Conservation (phyloP, 1,284 basidiomycete genomes). For the Cutaneotrichosporon sp. region DNA sequence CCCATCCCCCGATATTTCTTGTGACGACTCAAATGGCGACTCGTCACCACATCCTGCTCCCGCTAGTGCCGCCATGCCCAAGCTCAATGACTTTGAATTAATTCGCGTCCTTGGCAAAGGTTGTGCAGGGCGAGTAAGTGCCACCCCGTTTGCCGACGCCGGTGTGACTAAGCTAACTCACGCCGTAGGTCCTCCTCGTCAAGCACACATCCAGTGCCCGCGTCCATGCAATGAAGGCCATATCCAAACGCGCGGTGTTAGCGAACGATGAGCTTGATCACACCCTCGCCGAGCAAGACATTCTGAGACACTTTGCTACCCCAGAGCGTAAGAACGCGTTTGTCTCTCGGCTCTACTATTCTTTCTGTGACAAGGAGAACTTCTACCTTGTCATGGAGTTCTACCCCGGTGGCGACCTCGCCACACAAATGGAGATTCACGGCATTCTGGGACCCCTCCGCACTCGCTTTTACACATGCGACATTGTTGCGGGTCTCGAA, state of each 20-base stretch:
- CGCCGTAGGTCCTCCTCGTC: constrained; percentile 75
- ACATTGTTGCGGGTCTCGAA: constrained; percentile 91
- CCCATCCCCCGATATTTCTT: constrained; percentile 9
- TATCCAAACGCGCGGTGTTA: constrained; percentile 91
- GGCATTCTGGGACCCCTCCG: constrained; percentile 85
- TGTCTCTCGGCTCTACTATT: constrained; percentile 89
- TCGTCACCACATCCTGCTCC: neutral
- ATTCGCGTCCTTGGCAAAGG: constrained; percentile 93
- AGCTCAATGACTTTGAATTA: constrained; percentile 89
- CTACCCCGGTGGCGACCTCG: constrained; percentile 92
- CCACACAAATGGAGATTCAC: constrained; percentile 92
- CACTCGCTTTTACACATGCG: constrained; percentile 90
- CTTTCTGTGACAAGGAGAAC: constrained; percentile 93
- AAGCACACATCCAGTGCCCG: constrained; percentile 65
- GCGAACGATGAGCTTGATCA: constrained; percentile 93
- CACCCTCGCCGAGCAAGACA: constrained; percentile 89
- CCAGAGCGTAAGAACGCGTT: constrained; percentile 70
- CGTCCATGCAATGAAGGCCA: constrained; percentile 89
- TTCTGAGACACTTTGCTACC: constrained; percentile 77
- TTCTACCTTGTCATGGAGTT: constrained; percentile 71
- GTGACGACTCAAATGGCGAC: constrained; percentile 2
- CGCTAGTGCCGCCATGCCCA: constrained; percentile 12
- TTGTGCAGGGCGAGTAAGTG: constrained; percentile 75
- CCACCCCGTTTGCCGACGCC: neutral
- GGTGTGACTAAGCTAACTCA: constrained; percentile 3